These are phyloP conservation scores for Myriosclerotinia curreyana DNA, from an alignment of 2,329 filamentous ascomycete species.

Conservation along the genomic window DNA sequence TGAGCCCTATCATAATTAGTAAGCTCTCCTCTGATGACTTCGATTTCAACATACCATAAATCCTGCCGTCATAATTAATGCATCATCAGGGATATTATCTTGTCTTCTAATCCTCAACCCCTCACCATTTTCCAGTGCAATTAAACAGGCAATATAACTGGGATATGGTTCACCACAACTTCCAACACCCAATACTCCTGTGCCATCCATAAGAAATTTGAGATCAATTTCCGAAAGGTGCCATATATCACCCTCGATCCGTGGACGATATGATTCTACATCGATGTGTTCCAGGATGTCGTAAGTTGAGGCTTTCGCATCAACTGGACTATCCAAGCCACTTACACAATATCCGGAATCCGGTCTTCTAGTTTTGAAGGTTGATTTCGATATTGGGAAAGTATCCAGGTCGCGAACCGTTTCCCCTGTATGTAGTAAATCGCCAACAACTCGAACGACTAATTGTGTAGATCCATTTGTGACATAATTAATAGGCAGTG, in stretches of 20 bases:
- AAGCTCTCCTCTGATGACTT: background rate
- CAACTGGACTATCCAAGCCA: conserved; percentile 6
- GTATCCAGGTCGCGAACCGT: conserved; percentile 22
- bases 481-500: conserved; percentile 35
- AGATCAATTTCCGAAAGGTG: conserved; percentile 57
- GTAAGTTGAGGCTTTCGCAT: conserved; percentile 33
- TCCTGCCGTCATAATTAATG: conserved; percentile 33
- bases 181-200: conserved; percentile 60
- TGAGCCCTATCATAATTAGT: conserved; percentile 30
- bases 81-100: conserved; percentile 36
- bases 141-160: conserved; percentile 47
- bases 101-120: conserved; percentile 34
- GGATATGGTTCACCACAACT: conserved; percentile 52
- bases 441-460: conserved; percentile 36
- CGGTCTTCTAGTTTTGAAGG: conserved; percentile 7
- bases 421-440: conserved; percentile 30
- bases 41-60: conserved; percentile 34
- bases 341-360: conserved; percentile 13
- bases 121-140: conserved; percentile 32
- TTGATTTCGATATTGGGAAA: conserved; percentile 1
- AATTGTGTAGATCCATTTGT: conserved; percentile 36
- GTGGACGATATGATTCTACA: conserved; percentile 43
- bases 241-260: conserved; percentile 52
- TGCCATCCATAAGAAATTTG: conserved; percentile 55
- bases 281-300: conserved; percentile 31